Conservation (phyloP, 805 yeast species). For the Pichia deserticola region DNA sequence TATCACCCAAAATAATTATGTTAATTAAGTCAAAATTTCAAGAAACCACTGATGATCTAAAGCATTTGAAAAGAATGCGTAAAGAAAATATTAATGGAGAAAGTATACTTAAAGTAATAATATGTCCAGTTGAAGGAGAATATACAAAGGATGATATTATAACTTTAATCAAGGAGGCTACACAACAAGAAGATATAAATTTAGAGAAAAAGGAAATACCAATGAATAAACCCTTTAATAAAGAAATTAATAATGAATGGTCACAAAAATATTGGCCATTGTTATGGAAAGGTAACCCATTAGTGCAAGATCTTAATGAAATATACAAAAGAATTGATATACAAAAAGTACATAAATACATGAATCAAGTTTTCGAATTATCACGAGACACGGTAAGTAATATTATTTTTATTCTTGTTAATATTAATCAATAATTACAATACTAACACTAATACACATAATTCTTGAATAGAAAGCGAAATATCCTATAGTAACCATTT, state of each 20-base stretch:
- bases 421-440: too few species aligned
- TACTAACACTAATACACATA: too few species aligned
- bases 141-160: conserved; percentile 13
- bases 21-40: conserved; percentile 20
- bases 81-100: conserved; percentile 11
- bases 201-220: conserved; percentile 41
- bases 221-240: conserved; percentile 55
- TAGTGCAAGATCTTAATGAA: conserved; percentile 58
- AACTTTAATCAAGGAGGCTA: not conserved
- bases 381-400: conserved; percentile 5
- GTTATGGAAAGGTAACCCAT: conserved; percentile 90
- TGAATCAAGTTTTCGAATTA: conserved; percentile 21
- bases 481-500: conserved; percentile 48
- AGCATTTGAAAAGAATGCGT: conserved; percentile 51
- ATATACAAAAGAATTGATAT: conserved; percentile 34
- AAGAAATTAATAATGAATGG: conserved; percentile 63
- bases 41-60: conserved; percentile 23
- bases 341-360: conserved; percentile 30
- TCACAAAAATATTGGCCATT: conserved; percentile 72
- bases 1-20: conserved; percentile 23
- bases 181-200: not conserved
- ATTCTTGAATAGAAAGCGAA: not conserved
- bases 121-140: conserved; percentile 36
- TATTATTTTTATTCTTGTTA: not conserved
- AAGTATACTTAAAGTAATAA: conserved; percentile 27